phyloP scores from a whole-genome alignment of 2,329 filamentous ascomycete species.

The Zalaria obscura region DNA sequence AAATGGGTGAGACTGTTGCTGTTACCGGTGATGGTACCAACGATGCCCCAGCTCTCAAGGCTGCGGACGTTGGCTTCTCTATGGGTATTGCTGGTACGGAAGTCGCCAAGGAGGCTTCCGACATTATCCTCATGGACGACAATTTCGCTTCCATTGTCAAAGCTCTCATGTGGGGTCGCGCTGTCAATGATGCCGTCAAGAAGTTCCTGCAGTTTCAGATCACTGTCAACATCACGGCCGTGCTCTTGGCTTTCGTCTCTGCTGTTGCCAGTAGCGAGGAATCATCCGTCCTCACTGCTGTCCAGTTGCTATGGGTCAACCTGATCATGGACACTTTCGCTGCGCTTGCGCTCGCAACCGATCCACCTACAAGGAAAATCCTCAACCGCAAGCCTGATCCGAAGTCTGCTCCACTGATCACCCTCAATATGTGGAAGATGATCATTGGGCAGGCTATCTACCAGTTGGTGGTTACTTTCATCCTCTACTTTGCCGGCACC shows the following conservation, averaged over 20 bases:
- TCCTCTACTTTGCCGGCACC: slow-evolving; percentile 58
- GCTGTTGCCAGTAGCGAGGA: slow-evolving; percentile 59
- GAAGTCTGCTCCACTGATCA: slow-evolving; percentile 65
- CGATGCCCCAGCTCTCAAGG: slow-evolving; percentile 51
- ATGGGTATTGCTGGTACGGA: slow-evolving; percentile 56
- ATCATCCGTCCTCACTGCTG: slow-evolving; percentile 66
- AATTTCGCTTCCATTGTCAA: slow-evolving; percentile 51
- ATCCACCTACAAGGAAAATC: slow-evolving; percentile 72
- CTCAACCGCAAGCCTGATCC: slow-evolving; percentile 66
- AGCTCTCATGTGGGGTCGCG: slow-evolving; percentile 47
- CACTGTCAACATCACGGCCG: slow-evolving; percentile 84
- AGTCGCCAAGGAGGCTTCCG: slow-evolving; percentile 47
- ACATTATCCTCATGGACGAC: slow-evolving; percentile 49
- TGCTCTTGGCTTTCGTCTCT: slow-evolving; percentile 74
- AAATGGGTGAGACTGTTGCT: slow-evolving; percentile 51
- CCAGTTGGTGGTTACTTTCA: slow-evolving; percentile 64
- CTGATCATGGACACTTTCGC: slow-evolving; percentile 96
- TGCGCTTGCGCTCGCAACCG: slow-evolving; percentile 74
- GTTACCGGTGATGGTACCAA: slow-evolving; percentile 56
- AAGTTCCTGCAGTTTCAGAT: slow-evolving; percentile 56
- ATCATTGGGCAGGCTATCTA: slow-evolving; percentile 86
- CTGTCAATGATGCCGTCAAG: slow-evolving; percentile 40
- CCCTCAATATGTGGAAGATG: slow-evolving; percentile 98
- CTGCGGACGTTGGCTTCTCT: slow-evolving; percentile 52
- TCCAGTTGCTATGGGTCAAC: slow-evolving; percentile 92